Conservation (phyloP, 108 stramenopile genomes). For the Poteriospumella lacustris region DNA sequence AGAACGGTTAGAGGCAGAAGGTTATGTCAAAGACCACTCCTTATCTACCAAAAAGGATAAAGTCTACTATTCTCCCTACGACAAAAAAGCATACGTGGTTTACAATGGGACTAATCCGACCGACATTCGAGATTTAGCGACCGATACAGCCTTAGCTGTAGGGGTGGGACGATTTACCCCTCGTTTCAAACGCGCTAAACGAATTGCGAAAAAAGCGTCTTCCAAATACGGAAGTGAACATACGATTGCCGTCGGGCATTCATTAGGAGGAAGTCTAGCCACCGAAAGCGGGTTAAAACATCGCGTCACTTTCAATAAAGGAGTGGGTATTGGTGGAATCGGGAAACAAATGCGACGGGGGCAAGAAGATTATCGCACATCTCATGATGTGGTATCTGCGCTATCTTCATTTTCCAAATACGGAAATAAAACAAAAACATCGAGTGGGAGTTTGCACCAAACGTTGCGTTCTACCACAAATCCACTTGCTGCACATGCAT, state of each 20-base stretch:
- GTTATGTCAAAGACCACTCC: slow-evolving; percentile 7
- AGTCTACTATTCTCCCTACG: slow-evolving; percentile 8
- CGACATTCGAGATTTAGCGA: background rate
- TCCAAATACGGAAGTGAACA: slow-evolving; percentile 1
- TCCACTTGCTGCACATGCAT: slow-evolving; percentile 6
- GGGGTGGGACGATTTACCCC: background rate
- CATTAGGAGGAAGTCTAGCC: slow-evolving; percentile 19
- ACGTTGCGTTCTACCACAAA: slow-evolving; percentile 7
- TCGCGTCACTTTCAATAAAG: slow-evolving; percentile 3
- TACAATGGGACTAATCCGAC: slow-evolving; percentile 5
- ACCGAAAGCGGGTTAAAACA: background rate
- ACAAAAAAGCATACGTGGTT: slow-evolving; percentile 11
- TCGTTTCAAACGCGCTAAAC: slow-evolving; percentile 1
- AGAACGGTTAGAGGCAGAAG: slow-evolving; percentile 6
- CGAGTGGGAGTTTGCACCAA: slow-evolving; percentile 9
- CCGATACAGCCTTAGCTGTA: slow-evolving; percentile 1
- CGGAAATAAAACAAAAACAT: slow-evolving; percentile 1
- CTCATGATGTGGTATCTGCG: background rate
- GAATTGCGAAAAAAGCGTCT: background rate
- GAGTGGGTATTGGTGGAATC: slow-evolving; percentile 22
- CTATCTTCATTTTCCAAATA: background rate
- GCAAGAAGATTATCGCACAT: slow-evolving; percentile 1
- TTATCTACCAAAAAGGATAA: slow-evolving; percentile 9
- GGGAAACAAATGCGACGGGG: background rate
- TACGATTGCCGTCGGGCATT: slow-evolving; percentile 3